phyloP scores from a whole-genome alignment of 2,329 filamentous ascomycete species.

The Sporothrix inflata region DNA sequence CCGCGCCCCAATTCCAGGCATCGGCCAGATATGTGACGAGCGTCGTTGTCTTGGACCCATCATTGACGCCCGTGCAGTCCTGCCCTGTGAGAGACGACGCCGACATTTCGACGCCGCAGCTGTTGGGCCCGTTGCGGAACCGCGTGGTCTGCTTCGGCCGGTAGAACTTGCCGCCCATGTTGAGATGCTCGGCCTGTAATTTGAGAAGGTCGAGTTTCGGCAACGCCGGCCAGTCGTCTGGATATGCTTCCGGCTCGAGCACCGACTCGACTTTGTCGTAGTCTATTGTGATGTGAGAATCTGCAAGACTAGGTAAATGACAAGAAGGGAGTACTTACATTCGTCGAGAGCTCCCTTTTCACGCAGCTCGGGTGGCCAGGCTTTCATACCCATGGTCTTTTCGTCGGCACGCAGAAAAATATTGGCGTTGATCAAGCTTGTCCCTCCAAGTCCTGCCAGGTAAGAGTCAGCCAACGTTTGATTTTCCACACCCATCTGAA shows the following conservation, averaged over 20 bases:
- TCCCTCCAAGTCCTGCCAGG: conserved; percentile 61
- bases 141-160: conserved; percentile 64
- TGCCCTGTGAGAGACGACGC: conserved; percentile 63
- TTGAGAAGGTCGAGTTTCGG: conserved; percentile 62
- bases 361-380: conserved; percentile 64
- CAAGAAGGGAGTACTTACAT: conserved; percentile 47
- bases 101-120: conserved; percentile 66
- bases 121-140: conserved; percentile 64
- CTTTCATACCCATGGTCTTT: conserved; percentile 54
- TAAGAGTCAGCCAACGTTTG: not conserved
- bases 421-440: conserved; percentile 68
- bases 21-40: conserved; percentile 69
- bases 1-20: conserved; percentile 73
- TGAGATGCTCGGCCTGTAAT: conserved; percentile 58
- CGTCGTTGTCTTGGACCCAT: conserved; percentile 68
- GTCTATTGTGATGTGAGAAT: conserved; percentile 46
- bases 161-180: conserved; percentile 56
- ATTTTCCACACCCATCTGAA: not conserved
- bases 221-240: conserved; percentile 58
- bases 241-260: conserved; percentile 63
- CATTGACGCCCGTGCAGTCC: conserved; percentile 67
- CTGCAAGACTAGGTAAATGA: not conserved
- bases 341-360: conserved; percentile 48
- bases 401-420: conserved; percentile 65
- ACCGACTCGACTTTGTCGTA: conserved; percentile 60